These are phyloP conservation scores for Ogataea degrootiae DNA, from an alignment of 805 yeast species.

Conservation along the genomic window DNA sequence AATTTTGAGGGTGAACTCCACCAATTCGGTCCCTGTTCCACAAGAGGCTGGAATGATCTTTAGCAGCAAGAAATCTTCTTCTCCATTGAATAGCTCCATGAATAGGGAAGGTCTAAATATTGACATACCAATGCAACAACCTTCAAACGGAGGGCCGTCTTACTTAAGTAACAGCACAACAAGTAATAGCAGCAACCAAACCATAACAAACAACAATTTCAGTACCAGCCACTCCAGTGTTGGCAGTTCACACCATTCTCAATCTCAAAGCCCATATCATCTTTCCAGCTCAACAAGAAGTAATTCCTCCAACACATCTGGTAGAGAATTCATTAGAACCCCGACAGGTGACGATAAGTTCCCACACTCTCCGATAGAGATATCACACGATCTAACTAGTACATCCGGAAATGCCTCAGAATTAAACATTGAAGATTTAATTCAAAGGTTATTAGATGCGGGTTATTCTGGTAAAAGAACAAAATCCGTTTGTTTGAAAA, in stretches of 20 bases:
- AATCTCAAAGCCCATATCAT: not conserved
- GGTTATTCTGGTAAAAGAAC: constrained; percentile 95
- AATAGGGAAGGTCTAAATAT: constrained; percentile 1
- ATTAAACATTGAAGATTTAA: constrained; percentile 67
- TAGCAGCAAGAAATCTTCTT: not conserved
- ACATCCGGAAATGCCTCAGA: constrained; percentile 2
- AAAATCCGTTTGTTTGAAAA: constrained; percentile 81
- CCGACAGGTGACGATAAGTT: constrained; percentile 7
- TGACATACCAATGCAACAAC: not conserved
- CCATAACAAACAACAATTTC: not conserved
- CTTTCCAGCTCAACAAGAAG: not conserved
- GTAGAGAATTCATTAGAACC: not conserved
- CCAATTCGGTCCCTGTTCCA: constrained; percentile 21
- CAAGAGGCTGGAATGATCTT: not conserved
- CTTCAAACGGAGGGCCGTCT: not conserved
- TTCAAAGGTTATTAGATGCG: constrained; percentile 88
- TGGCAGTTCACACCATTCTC: constrained; percentile 3
- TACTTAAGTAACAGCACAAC: not conserved
- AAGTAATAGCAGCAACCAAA: not conserved
- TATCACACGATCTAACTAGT: constrained; percentile 4
- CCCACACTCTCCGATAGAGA: constrained; percentile 18
- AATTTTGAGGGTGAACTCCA: constrained; percentile 28
- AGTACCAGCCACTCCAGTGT: constrained; percentile 2
- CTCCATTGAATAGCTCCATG: not conserved
- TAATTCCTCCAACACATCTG: not conserved